Conservation (phyloP, 352 stramenopile genomes). For the Plasmopara halstedii region DNA sequence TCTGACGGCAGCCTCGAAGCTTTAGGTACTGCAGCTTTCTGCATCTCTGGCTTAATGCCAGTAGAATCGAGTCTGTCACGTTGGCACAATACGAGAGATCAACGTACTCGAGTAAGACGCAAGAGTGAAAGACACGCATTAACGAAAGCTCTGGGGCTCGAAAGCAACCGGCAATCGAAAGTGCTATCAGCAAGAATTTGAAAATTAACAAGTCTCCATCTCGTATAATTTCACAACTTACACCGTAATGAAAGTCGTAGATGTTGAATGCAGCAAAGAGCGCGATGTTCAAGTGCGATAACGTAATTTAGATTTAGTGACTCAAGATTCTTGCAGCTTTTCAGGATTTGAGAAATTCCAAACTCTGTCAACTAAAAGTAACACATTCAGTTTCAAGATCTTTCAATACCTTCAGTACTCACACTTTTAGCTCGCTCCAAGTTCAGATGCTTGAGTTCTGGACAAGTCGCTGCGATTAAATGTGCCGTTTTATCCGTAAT, state of each 20-base stretch:
- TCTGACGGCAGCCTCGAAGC: conserved; percentile 76
- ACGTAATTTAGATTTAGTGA: conserved; percentile 53
- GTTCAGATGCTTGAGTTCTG: conserved; percentile 36
- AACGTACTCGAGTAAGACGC: conserved; percentile 51
- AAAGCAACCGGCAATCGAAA: conserved; percentile 66
- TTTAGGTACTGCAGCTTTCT: conserved; percentile 51
- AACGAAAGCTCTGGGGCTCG: conserved; percentile 73
- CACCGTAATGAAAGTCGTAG: conserved; percentile 44
- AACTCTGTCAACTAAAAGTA: conserved; percentile 45
- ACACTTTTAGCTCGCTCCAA: conserved; percentile 38
- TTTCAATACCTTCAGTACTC: neutral
- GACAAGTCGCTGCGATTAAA: conserved; percentile 24
- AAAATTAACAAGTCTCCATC: neutral
- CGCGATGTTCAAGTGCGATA: conserved; percentile 33
- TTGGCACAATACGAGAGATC: conserved; percentile 73
- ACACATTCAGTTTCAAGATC: neutral
- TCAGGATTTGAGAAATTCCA: conserved; percentile 46
- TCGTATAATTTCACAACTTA: too few relatives aligned
- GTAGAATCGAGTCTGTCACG: conserved; percentile 78
- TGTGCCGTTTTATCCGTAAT: conserved; percentile 39
- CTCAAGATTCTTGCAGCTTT: conserved; percentile 37
- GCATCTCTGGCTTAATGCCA: conserved; percentile 59
- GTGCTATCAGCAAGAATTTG: conserved; percentile 21
- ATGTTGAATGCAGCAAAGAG: conserved; percentile 52
- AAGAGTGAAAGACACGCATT: conserved; percentile 72